Evolutionary conservation across 768 basidiomycete genomes (phyloP), one percentile per base, ranked within the genome.

Genomic region (Bullera alba): DNA sequence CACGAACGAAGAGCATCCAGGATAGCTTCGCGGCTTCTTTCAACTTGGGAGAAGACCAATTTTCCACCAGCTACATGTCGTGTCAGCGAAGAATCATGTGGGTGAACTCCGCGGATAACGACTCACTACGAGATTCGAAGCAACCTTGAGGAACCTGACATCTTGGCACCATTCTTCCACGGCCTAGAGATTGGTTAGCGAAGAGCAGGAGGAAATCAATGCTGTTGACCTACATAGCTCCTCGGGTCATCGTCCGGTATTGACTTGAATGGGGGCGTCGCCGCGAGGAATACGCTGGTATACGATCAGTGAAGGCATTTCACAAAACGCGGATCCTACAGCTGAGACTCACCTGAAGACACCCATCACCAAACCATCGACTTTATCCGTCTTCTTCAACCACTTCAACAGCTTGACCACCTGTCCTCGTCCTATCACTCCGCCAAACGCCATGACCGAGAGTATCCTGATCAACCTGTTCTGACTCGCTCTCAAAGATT

Each of bases 371-470:
- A 68, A 17, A 4, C 52, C 52, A 48, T 69, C 67, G 37, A 60
- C 36, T 48, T 54, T 45, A 5, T 61, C 57, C 5, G 26, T 30
- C 48, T 60, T 61, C 51, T 61, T 65, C 47, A 69, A 45, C 67
- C 67, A 69, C 42, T 63, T 63, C 17, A 69, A 16, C 25, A 65
- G 35, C 41, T 54, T 60, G 19, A 65, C 30, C 28, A 69, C 61
- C 49, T 65, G 58, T 4, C 61, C 61, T 51, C 60, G 53, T 1
- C 63, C 60, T 50, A 69, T 17, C 37, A 58, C 35, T 21, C 63
- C 63, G 17, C 54, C 50, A 27, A 59, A 50, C 2, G 63, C 52
- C 2, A 69, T 49, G 6, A 45, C 22, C 1, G 42, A 39, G 38
- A 69, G 36, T 2, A 63, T 51, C 27, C 61, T 50, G 15, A 38